Percentiles rank a stretch among this genome's conserved stretches.
Evolutionary conservation across 2,329 filamentous ascomycete species (phyloP).

Genomic region (Zopfia rhizophila): DNA sequence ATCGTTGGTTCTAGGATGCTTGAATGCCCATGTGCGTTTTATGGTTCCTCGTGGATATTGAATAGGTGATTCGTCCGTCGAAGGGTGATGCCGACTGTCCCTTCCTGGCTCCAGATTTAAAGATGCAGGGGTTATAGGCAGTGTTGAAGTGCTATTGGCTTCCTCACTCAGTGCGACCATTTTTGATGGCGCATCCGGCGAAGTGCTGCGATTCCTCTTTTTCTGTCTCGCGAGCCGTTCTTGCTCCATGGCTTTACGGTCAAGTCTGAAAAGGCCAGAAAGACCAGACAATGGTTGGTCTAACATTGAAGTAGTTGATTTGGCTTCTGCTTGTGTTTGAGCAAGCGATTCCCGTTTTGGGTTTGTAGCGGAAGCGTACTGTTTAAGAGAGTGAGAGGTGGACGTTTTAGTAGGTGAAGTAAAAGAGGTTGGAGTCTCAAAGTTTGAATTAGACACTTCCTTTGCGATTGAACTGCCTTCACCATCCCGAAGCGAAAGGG

Average conservation of each 20-base stretch:
- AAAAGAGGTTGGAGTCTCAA: too few relatives aligned
- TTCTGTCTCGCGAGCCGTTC: slow-evolving; percentile 77
- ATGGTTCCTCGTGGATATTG: slow-evolving; percentile 72
- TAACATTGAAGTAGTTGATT: slow-evolving; percentile 1
- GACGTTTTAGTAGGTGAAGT: neutral
- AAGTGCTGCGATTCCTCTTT: slow-evolving; percentile 68
- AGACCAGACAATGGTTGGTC: neutral
- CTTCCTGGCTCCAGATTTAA: too few relatives aligned
- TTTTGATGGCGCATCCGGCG: slow-evolving; percentile 48
- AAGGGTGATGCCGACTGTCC: too few relatives aligned
- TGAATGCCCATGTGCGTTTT: slow-evolving; percentile 81
- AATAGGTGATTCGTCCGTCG: slow-evolving; percentile 15
- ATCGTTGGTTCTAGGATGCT: slow-evolving; percentile 73
- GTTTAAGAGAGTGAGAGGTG: neutral
- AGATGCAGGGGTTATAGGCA: too few relatives aligned
- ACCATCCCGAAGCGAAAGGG: slow-evolving; percentile 35
- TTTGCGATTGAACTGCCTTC: neutral
- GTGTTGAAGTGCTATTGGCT: too few relatives aligned
- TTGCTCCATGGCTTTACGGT: slow-evolving; percentile 86
- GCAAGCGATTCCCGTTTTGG: slow-evolving; percentile 3
- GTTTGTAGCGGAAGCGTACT: slow-evolving; percentile 10
- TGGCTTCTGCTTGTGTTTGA: slow-evolving; percentile 30
- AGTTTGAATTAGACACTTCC: too few relatives aligned
- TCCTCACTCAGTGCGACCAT: slow-evolving; percentile 7
- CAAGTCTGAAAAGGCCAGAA: slow-evolving; percentile 64